These are phyloP conservation scores for Nothopassalora personata DNA, from an alignment of 2,329 filamentous ascomycete genomes.

Conservation along the genomic window DNA sequence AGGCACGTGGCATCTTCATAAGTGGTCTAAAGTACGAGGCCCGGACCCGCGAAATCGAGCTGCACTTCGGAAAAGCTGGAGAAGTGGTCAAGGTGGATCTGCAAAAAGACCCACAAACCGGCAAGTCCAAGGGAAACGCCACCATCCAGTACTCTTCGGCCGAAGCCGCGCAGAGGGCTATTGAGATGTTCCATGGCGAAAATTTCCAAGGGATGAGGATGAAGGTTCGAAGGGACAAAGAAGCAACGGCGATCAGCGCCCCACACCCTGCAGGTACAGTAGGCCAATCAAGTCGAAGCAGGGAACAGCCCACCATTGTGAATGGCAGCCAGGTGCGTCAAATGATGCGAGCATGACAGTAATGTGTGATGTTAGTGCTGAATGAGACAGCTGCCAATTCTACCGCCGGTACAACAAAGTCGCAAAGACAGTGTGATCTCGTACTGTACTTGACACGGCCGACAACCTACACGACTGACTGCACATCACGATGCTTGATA, in stretches of 20 bases:
- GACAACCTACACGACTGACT: neutral
- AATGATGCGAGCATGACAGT: neutral
- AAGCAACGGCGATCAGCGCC: slow-evolving; percentile 20
- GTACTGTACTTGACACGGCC: neutral
- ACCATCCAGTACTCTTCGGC: slow-evolving; percentile 25
- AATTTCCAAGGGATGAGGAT: slow-evolving; percentile 24
- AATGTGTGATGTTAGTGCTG: neutral
- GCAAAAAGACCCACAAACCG: slow-evolving; percentile 22
- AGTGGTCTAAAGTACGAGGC: slow-evolving; percentile 27
- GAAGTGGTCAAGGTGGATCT: slow-evolving; percentile 24
- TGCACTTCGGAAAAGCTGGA: slow-evolving; percentile 25
- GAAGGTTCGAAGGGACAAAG: slow-evolving; percentile 25
- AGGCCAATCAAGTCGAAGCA: slow-evolving; percentile 1
- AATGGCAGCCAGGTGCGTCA: slow-evolving; percentile 22
- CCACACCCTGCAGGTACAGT: slow-evolving; percentile 7
- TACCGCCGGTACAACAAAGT: neutral
- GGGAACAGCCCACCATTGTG: slow-evolving; percentile 18
- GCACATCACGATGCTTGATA: neutral
- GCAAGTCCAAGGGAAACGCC: slow-evolving; percentile 28
- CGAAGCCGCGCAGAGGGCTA: slow-evolving; percentile 23
- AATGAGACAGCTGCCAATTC: neutral
- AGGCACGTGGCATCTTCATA: slow-evolving; percentile 29
- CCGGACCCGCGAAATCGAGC: slow-evolving; percentile 21
- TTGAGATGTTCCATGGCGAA: slow-evolving; percentile 22
- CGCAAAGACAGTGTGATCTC: slow-evolving; percentile 5